Evolutionary conservation across 768 basidiomycete genomes (phyloP).

Genomic region (Agaricus subrufescens): DNA sequence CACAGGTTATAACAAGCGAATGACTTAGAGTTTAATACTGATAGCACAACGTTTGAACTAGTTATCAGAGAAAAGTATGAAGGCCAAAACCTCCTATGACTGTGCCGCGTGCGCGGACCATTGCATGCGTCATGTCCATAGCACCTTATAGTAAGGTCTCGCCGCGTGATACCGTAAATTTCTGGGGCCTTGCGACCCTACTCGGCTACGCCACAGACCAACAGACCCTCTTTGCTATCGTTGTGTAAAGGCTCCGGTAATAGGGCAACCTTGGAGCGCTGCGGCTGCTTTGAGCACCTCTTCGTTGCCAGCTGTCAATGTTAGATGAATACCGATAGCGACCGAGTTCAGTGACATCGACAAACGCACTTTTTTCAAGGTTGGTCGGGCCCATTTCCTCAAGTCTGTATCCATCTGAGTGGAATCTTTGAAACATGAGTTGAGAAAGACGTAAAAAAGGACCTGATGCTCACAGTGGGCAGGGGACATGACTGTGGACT

Average conservation of each 20-base stretch:
- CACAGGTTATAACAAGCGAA: too few relatives aligned
- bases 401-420: conserved; percentile 35
- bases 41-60: too few relatives aligned
- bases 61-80: too few relatives aligned
- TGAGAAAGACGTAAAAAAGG: background rate
- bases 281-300: conserved; percentile 37
- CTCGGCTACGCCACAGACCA: too few relatives aligned
- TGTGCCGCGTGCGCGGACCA: too few relatives aligned
- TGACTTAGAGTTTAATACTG: too few relatives aligned
- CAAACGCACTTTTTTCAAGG: conserved; percentile 30
- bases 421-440: conserved; percentile 18
- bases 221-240: background rate
- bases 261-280: conserved; percentile 37
- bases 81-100: too few relatives aligned
- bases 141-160: too few relatives aligned
- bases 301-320: conserved; percentile 31
- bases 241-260: conserved; percentile 23
- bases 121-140: too few relatives aligned
- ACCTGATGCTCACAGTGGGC: conserved; percentile 24
- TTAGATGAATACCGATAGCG: background rate
- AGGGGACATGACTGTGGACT: conserved; percentile 33
- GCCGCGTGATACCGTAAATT: too few relatives aligned
- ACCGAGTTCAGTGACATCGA: background rate
- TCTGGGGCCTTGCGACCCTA: too few relatives aligned
- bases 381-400: conserved; percentile 39